Base-by-base conservation (phyloP, 1,284 basidiomycete species). In the Neonothopanus nambi region DNA sequence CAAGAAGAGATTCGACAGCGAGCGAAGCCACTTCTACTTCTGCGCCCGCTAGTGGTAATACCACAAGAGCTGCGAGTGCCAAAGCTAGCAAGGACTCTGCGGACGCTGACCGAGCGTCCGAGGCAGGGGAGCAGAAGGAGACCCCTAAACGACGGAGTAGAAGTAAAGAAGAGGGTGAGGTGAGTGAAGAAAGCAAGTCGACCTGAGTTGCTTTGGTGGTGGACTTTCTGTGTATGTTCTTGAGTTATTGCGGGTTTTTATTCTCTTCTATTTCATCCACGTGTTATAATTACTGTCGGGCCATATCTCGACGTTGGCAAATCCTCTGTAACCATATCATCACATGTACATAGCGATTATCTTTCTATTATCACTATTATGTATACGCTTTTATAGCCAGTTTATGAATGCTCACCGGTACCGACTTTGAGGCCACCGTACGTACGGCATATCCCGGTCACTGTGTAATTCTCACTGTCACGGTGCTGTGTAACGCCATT, bases 81-180 rank as follows among this genome's bases (percentile, higher is more conserved):
- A 36, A 37, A 17, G 26, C 17, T n/a, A 37, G 24, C 6, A 51
- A 51, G 20, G 48, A 44, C 18, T 18, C 33, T 26, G 23, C 30
- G 11, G 12, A 18, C 11, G 15, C n/a, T 36, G 41, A 47, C 24
- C n/a, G 5, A 8, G 17, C 39, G 24, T 33, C 6, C 13, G 49
- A 51, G 4, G 37, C 17, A 2, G 28, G n/a, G 26, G 47, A 48
- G 17, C 21, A 24, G 37, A 47, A 28, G 38, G 48, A 49, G 26
- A 13, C 30, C 13, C 8, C 30, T 11, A 49, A 39, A 18, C 40
- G 48, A 21, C 41, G 49, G n/a, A 51, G 49, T 36, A 51, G 33
- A n/a, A 51, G 49, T 37, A 51, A 51, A 26, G 49, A 51, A 37
- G 49, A 51, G 30, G 49, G 49, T n/a, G 49, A 51, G 21, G 49